phyloP scores from a whole-genome alignment of 2,329 filamentous ascomycete species.

The Penicillium sumatraense region DNA sequence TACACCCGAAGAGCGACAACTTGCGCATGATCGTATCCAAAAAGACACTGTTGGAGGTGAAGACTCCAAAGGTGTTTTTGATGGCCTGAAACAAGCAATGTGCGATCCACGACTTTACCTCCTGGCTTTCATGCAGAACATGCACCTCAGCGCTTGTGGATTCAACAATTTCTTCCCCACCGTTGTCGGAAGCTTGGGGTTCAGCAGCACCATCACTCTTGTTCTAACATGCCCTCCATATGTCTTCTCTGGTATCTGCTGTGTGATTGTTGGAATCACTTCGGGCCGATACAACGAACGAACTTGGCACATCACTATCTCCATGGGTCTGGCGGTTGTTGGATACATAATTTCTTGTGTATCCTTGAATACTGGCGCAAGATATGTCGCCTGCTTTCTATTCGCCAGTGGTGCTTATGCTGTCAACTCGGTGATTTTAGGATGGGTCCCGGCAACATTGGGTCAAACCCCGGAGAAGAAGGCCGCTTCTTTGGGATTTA shows the following conservation, averaged over 20 bases:
- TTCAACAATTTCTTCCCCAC: slow-evolving; percentile 51
- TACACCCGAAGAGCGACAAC: slow-evolving; percentile 51
- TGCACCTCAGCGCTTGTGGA: slow-evolving; percentile 48
- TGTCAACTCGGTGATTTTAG: slow-evolving; percentile 43
- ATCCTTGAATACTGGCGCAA: slow-evolving; percentile 20
- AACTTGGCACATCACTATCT: slow-evolving; percentile 26
- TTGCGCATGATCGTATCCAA: slow-evolving; percentile 55
- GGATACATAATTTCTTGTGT: slow-evolving; percentile 25
- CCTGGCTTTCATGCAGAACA: slow-evolving; percentile 51
- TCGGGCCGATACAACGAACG: slow-evolving; percentile 23
- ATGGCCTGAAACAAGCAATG: slow-evolving; percentile 41
- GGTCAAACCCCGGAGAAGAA: slow-evolving; percentile 48
- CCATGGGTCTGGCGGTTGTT: slow-evolving; percentile 20
- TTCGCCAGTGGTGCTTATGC: slow-evolving; percentile 29
- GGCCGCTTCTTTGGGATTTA: slow-evolving; percentile 42
- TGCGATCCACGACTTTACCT: slow-evolving; percentile 34
- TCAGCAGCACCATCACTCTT: slow-evolving; percentile 51
- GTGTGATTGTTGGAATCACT: slow-evolving; percentile 5
- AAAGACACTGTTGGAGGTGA: slow-evolving; percentile 56
- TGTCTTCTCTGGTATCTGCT: slow-evolving; percentile 10
- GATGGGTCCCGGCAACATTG: slow-evolving; percentile 44
- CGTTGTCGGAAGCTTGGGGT: slow-evolving; percentile 52
- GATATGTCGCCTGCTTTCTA: slow-evolving; percentile 29
- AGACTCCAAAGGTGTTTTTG: slow-evolving; percentile 50
- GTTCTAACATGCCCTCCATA: slow-evolving; percentile 46